Percentiles rank a stretch among this genome's conserved stretches.
phyloP scores from a whole-genome alignment of 2,329 filamentous ascomycete species.

The Paecilomyces dactylethromorphus region DNA sequence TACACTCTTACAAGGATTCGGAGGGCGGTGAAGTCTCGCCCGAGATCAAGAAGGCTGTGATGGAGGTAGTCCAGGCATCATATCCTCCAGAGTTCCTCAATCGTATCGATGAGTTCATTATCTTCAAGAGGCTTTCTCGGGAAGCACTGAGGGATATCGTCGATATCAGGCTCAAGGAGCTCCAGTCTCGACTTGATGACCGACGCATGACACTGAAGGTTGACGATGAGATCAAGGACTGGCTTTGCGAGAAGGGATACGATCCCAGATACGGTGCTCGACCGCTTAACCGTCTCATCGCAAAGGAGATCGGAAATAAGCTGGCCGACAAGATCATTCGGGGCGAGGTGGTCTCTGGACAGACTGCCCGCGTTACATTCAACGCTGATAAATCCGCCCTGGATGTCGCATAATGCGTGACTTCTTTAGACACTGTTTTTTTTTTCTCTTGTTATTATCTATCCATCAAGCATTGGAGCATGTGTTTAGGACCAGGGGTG shows the following conservation, averaged over 20 bases:
- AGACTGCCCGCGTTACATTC: constrained; percentile 64
- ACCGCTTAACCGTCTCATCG: constrained; percentile 83
- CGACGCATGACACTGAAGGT: constrained; percentile 73
- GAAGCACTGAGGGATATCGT: constrained; percentile 83
- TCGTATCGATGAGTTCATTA: constrained; percentile 91
- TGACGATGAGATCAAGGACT: constrained; percentile 65
- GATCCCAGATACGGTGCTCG: constrained; percentile 87
- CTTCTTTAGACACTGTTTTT: too few species aligned
- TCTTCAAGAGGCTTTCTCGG: constrained; percentile 81
- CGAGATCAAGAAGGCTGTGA: constrained; percentile 69
- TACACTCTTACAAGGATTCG: constrained; percentile 58
- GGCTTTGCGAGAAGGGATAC: constrained; percentile 85
- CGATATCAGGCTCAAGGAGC: constrained; percentile 79
- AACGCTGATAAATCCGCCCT: constrained; percentile 56
- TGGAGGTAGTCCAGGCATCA: constrained; percentile 70
- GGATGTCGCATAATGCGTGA: constrained; percentile 45
- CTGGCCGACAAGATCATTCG: constrained; percentile 89
- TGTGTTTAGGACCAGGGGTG: not conserved
- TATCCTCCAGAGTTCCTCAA: constrained; percentile 95
- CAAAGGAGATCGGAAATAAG: constrained; percentile 80
- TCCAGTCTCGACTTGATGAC: constrained; percentile 77
- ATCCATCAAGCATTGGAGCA: not conserved
- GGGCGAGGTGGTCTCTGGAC: constrained; percentile 69
- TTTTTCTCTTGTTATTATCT: constrained; percentile 2
- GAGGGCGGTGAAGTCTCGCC: constrained; percentile 63